Evolutionary conservation across 176 grass and related monocot genomes (phyloP).

Genomic region (Oryza brachyantha): DNA sequence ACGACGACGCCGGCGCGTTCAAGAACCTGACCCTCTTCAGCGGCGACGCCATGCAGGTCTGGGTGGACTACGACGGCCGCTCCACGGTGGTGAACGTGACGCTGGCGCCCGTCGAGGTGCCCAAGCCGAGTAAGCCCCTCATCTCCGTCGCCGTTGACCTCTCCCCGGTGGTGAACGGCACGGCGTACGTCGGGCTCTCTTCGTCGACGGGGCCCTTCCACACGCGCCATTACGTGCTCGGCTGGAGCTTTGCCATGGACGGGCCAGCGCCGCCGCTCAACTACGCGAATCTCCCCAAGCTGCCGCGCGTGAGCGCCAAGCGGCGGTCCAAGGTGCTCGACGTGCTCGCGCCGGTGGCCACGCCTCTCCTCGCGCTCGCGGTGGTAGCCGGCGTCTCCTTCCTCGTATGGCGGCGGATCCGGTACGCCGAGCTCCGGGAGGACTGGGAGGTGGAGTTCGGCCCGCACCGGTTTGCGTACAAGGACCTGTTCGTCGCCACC

Average conservation of each 20-base stretch:
- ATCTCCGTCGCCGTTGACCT: slow-evolving; percentile 37
- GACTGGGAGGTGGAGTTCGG: slow-evolving; percentile 41
- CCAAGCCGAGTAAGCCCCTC: slow-evolving; percentile 30
- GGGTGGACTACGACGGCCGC: slow-evolving; percentile 36
- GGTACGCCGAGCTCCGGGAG: slow-evolving; percentile 38
- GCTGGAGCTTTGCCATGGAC: slow-evolving; percentile 73
- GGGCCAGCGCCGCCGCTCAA: slow-evolving; percentile 36
- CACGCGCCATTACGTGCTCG: slow-evolving; percentile 65
- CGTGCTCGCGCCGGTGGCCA: slow-evolving; percentile 15
- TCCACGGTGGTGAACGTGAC: slow-evolving; percentile 13
- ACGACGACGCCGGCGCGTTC: neutral
- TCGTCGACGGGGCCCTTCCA: slow-evolving; percentile 43
- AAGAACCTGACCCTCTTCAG: slow-evolving; percentile 33
- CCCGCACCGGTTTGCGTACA: slow-evolving; percentile 36
- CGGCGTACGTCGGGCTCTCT: slow-evolving; percentile 37
- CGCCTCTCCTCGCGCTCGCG: neutral
- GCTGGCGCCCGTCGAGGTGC: neutral
- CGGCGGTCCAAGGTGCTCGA: slow-evolving; percentile 15
- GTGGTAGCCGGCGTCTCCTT: neutral
- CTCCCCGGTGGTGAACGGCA: slow-evolving; percentile 17
- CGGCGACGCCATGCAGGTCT: slow-evolving; percentile 38
- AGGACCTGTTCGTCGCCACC: slow-evolving; percentile 36
- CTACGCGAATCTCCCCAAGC: slow-evolving; percentile 36
- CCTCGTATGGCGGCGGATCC: slow-evolving; percentile 24
- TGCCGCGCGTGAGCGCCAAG: slow-evolving; percentile 9